phyloP scores from a whole-genome alignment of 257 asterid species.

The Ocimum tenuiflorum region DNA sequence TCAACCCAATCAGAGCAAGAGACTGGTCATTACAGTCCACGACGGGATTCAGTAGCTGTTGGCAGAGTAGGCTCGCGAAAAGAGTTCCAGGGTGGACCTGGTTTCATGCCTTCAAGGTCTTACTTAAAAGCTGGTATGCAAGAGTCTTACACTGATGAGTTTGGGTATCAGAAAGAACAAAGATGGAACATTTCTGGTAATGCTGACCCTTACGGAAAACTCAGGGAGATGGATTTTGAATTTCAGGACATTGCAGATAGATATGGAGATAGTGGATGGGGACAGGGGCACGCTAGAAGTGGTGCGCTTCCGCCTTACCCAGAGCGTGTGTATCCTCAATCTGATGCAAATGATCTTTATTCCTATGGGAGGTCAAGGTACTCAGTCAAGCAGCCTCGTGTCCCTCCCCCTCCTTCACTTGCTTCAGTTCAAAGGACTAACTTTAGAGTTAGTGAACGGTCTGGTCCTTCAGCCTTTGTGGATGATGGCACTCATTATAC shows the following conservation, averaged over 20 bases:
- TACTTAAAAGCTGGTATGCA: conserved; percentile 38
- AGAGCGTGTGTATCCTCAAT: conserved; percentile 49
- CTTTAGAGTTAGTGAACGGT: conserved; percentile 35
- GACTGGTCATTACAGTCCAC: conserved; percentile 51
- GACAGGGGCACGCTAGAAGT: conserved; percentile 42
- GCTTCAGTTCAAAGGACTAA: conserved; percentile 53
- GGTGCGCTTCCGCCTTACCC: conserved; percentile 44
- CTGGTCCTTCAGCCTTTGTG: conserved; percentile 42
- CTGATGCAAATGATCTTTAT: conserved; percentile 57
- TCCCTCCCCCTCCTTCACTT: conserved; percentile 80
- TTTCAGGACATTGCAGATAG: conserved; percentile 48
- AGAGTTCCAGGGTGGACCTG: conserved; percentile 60
- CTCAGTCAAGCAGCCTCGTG: conserved; percentile 90
- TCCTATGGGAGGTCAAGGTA: conserved; percentile 76
- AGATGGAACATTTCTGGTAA: conserved; percentile 60
- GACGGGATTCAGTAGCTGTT: conserved; percentile 50
- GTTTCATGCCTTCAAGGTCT: conserved; percentile 46
- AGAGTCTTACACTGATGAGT: conserved; percentile 59
- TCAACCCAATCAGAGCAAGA: conserved; percentile 47
- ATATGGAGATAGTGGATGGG: conserved; percentile 66
- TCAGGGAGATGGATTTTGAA: conserved; percentile 51
- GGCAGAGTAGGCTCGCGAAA: conserved; percentile 52
- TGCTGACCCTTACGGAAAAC: conserved; percentile 48
- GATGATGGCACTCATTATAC: conserved; percentile 34
- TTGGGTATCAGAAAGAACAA: conserved; percentile 54